Evolutionary conservation across 306 rosid genomes (phyloP).

Genomic region (Malus domestica): ASM211411v1 NC_041797.1:1944001-1944500

Average conservation of each 20-base stretch:
- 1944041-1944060: slow-evolving; percentile 75
- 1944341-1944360: neutral
- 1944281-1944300: neutral
- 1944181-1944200: neutral
- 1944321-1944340: neutral
- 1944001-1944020: slow-evolving; percentile 87
- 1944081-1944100: slow-evolving; percentile 51
- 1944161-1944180: slow-evolving; percentile 12
- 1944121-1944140: slow-evolving; percentile 89
- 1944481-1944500: slow-evolving; percentile 78
- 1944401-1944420: neutral
- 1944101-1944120: slow-evolving; percentile 81
- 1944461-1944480: slow-evolving; percentile 19
- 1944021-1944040: slow-evolving; percentile 78
- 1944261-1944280: too few relatives aligned
- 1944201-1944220: neutral
- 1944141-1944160: slow-evolving; percentile 92
- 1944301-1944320: neutral
- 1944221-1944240: too few relatives aligned
- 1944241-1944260: too few relatives aligned
- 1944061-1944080: slow-evolving; percentile 66
- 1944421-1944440: neutral
- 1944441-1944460: neutral
- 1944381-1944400: neutral
- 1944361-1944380: too few relatives aligned